Evolutionary conservation across 1,284 basidiomycete genomes (phyloP).

Genomic region (Prillingera fragicola): DNA sequence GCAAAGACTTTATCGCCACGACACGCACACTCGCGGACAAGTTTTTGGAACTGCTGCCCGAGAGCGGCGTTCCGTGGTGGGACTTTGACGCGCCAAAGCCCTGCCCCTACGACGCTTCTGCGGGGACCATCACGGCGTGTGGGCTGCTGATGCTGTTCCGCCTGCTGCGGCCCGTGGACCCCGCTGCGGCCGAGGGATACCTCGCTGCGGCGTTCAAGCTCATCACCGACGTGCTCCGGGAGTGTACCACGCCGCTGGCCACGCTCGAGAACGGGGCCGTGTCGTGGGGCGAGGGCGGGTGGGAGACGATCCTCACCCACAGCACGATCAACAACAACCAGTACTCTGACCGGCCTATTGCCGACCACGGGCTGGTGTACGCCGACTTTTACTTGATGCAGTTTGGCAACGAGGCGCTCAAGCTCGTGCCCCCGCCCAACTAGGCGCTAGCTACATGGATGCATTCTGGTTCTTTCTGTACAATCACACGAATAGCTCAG

Average conservation of each 20-base stretch:
- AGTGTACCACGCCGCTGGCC: slow-evolving; percentile 21
- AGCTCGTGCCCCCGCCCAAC: slow-evolving; percentile 16
- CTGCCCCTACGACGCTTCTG: slow-evolving; percentile 34
- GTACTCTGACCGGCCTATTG: slow-evolving; percentile 8
- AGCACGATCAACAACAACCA: slow-evolving; percentile 32
- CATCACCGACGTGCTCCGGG: slow-evolving; percentile 16
- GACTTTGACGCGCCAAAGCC: slow-evolving; percentile 34
- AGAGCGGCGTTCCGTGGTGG: slow-evolving; percentile 31
- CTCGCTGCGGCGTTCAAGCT: slow-evolving; percentile 21
- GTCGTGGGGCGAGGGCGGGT: slow-evolving; percentile 29
- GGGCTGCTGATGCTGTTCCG: slow-evolving; percentile 32
- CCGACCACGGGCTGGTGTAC: slow-evolving; percentile 37
- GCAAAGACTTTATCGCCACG: slow-evolving; percentile 28
- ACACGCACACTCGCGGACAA: slow-evolving; percentile 25
- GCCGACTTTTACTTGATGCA: slow-evolving; percentile 40
- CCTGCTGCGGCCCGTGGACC: slow-evolving; percentile 18
- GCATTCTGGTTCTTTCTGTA: background rate
- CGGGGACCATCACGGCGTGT: slow-evolving; percentile 27
- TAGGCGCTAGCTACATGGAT: background rate
- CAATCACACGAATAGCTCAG: too few relatives aligned
- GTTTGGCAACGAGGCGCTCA: slow-evolving; percentile 36
- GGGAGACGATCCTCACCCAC: slow-evolving; percentile 36
- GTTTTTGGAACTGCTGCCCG: slow-evolving; percentile 25
- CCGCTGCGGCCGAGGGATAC: slow-evolving; percentile 24
- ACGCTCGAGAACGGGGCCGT: slow-evolving; percentile 17